Base-by-base conservation (phyloP, 2,329 filamentous ascomycete species). In the Neurospora sp. region DNA sequence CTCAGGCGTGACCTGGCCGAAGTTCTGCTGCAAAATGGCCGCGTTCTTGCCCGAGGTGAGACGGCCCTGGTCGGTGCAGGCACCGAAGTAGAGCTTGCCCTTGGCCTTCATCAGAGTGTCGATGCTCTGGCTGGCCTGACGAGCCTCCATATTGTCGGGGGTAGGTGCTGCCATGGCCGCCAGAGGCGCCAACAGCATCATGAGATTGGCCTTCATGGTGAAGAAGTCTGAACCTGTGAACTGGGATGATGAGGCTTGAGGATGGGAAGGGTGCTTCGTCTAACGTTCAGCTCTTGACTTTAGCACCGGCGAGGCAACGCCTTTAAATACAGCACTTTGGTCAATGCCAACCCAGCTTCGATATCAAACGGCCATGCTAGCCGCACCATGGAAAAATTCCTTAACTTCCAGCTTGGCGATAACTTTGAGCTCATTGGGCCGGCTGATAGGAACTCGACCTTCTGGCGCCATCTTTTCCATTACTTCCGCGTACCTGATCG, bases 11-110 rank as follows among this genome's bases (percentile, higher is more conserved):
- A 91, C 81, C 77, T 88, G 85, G 23, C 89, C 88, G 72, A 91
- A 91, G 78, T 90, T 81, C 68, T 82, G 80, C 72, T 84, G 83
- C 78, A 91, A 86, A 75, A 90, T 83, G 70, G 82, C 82, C n/a
- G 83, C 82, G 71, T 84, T 86, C 73, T 83, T 81, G 69, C 80
- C 82, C 10, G 80, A 77, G 40, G 77, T 80, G 4, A 91, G 83
- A 11, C 80, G 82, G 72, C 80, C 80, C 75, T 85, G 81, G 75
- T 91, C 89, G 1, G 85, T 82, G 69, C 81, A 83, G 15, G 84
- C 84, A 73, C 90, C 90, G 69, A 85, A 87, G 80, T 91, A 92
- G 73, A 85, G 82, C 81, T 91, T 91, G 72, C 89, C 89, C 75
- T 86, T 84, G 70, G 84, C 84, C 76, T 86, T 85, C 80, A 90